Conservation (phyloP, 257 asterid genomes). For the Mitragyna speciosa region DNA sequence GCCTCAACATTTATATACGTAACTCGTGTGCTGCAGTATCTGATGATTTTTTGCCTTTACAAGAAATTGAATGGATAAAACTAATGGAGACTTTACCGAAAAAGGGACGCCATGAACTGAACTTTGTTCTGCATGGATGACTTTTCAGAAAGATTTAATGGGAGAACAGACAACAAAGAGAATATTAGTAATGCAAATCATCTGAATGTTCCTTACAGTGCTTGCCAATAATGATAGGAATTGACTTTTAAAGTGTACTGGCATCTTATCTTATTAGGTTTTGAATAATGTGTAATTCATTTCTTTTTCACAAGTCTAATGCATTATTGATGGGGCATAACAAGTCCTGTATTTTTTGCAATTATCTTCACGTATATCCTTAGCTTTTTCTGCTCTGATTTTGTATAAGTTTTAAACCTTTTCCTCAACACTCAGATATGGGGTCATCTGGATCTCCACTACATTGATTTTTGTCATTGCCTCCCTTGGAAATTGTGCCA, state of each 20-base stretch:
- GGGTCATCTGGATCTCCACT: constrained; percentile 94
- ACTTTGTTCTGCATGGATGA: neutral
- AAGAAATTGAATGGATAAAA: neutral
- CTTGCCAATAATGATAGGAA: neutral
- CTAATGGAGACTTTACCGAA: too few species aligned
- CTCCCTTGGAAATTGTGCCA: constrained; percentile 83
- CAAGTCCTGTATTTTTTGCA: neutral
- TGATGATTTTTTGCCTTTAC: neutral
- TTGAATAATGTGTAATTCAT: neutral
- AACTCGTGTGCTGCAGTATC: neutral
- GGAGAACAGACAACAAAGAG: neutral
- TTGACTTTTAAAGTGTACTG: neutral
- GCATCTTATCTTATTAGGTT: neutral
- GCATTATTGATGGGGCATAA: neutral
- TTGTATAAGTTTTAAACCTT: constrained; percentile 19
- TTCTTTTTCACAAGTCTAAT: neutral
- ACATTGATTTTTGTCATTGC: constrained; percentile 82
- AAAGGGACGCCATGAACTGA: neutral
- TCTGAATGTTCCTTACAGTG: neutral
- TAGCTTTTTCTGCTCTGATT: neutral
- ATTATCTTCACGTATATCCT: neutral
- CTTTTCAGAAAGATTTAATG: neutral
- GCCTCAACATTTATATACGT: neutral
- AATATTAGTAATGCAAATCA: neutral
- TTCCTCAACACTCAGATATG: constrained; percentile 57